Evolutionary conservation across 768 basidiomycete genomes (phyloP).

Genomic region (Mycena floridula): DNA sequence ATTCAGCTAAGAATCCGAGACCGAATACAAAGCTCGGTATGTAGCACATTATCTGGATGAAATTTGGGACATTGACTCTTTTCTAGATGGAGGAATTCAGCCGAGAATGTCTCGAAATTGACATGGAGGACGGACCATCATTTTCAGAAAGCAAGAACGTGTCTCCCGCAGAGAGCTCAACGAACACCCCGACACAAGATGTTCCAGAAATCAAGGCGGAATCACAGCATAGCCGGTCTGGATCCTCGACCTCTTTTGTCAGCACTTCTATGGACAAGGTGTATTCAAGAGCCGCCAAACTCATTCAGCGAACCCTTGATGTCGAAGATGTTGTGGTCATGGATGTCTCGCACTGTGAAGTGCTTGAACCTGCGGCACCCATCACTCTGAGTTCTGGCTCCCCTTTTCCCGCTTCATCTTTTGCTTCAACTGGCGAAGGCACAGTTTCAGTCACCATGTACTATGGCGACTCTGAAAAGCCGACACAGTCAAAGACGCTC

Average conservation of each 20-base stretch:
- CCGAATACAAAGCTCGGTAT: slow-evolving; percentile 82
- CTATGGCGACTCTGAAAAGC: slow-evolving; percentile 52
- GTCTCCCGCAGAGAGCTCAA: too few species aligned
- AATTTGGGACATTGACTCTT: slow-evolving; percentile 1
- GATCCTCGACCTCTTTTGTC: not conserved
- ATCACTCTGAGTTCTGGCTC: not conserved
- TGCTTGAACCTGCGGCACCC: slow-evolving; percentile 53
- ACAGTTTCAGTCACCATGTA: slow-evolving; percentile 66
- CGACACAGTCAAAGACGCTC: slow-evolving; percentile 49
- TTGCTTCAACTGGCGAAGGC: slow-evolving; percentile 39
- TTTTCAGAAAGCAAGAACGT: too few species aligned
- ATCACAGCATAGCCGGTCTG: too few species aligned
- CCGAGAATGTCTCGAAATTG: slow-evolving; percentile 89
- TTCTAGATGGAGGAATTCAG: slow-evolving; percentile 90
- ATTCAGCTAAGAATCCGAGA: slow-evolving; percentile 89
- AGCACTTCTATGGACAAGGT: slow-evolving; percentile 73
- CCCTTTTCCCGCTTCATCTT: not conserved
- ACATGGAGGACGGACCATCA: slow-evolving; percentile 40
- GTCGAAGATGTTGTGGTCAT: slow-evolving; percentile 90
- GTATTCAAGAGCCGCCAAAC: slow-evolving; percentile 84
- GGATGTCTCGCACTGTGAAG: slow-evolving; percentile 89
- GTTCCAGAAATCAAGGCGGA: too few species aligned
- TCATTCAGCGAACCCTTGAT: slow-evolving; percentile 86
- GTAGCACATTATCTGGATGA: slow-evolving; percentile 15
- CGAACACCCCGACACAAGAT: too few species aligned